Conservation (phyloP, 345 rosid species). For the Psidium guajava region DNA sequence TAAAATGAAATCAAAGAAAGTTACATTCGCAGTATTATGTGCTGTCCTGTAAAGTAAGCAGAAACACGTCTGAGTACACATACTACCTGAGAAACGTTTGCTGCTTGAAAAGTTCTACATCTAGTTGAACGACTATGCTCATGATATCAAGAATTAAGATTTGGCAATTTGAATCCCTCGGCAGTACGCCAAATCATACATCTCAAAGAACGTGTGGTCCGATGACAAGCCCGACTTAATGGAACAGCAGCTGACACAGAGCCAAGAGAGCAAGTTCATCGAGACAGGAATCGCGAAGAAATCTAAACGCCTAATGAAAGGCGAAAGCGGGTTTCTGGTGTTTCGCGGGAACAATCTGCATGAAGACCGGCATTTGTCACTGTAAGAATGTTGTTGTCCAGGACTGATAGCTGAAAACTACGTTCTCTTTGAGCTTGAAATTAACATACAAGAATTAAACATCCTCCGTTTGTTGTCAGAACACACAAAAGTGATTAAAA, state of each 20-base stretch:
- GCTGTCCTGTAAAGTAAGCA: background rate
- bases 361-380: background rate
- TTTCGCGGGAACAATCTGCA: background rate
- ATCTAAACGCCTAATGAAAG: background rate
- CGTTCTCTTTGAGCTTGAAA: background rate
- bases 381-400: background rate
- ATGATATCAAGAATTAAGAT: background rate
- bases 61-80: background rate
- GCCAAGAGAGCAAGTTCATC: background rate
- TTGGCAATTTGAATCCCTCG: background rate
- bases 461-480: background rate
- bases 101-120: background rate
- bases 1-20: conserved; percentile 13
- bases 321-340: background rate
- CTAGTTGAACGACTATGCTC: background rate
- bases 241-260: background rate
- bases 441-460: background rate
- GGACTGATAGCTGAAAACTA: background rate
- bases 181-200: background rate
- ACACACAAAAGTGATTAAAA: background rate
- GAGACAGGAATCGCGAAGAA: background rate
- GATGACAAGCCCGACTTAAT: background rate
- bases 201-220: background rate
- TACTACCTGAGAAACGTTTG: background rate
- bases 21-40: conserved; percentile 13